Percentiles rank a stretch among this genome's conserved stretches.
Evolutionary conservation across 805 yeast species (phyloP).

Genomic region (Hanseniaspora valbyensis): DNA sequence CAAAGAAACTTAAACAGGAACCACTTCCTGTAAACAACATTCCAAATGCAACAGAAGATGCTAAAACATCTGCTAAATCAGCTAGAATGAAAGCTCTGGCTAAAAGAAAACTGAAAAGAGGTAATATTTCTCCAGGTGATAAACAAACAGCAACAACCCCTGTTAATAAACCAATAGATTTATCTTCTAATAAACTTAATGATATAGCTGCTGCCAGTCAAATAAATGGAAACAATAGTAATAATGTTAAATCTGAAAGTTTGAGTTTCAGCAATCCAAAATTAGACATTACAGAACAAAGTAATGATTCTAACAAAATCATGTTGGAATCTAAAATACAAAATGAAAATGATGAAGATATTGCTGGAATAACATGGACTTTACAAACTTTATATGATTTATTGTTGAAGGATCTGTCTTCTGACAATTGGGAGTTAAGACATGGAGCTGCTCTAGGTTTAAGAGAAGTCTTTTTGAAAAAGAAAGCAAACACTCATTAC

Average conservation of each 20-base stretch:
- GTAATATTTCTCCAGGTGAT: constrained; percentile 31
- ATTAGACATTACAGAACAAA: constrained; percentile 62
- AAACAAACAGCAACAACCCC: constrained; percentile 23
- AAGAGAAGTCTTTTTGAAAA: constrained; percentile 50
- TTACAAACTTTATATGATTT: constrained; percentile 87
- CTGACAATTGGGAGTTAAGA: constrained; percentile 84
- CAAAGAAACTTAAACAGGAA: constrained; percentile 17
- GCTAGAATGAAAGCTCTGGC: constrained; percentile 91
- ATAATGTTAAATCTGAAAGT: constrained; percentile 22
- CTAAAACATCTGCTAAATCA: constrained; percentile 25
- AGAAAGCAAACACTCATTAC: constrained; percentile 68
- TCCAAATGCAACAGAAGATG: constrained; percentile 19
- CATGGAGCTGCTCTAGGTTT: constrained; percentile 93
- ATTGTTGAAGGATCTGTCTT: constrained; percentile 64
- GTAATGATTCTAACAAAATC: constrained; percentile 59
- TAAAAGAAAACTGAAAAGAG: constrained; percentile 74
- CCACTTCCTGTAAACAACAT: constrained; percentile 18
- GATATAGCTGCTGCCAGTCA: constrained; percentile 23
- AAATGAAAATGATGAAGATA: constrained; percentile 61
- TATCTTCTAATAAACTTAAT: constrained; percentile 7
- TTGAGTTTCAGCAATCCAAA: constrained; percentile 29
- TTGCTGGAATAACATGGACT: constrained; percentile 77
- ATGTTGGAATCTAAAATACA: constrained; percentile 72
- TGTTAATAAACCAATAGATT: constrained; percentile 28
- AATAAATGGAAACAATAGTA: constrained; percentile 18